Base-by-base conservation (phyloP, 352 stramenopile genomes). In the Thalassiosira livingstoniorum region DNA sequence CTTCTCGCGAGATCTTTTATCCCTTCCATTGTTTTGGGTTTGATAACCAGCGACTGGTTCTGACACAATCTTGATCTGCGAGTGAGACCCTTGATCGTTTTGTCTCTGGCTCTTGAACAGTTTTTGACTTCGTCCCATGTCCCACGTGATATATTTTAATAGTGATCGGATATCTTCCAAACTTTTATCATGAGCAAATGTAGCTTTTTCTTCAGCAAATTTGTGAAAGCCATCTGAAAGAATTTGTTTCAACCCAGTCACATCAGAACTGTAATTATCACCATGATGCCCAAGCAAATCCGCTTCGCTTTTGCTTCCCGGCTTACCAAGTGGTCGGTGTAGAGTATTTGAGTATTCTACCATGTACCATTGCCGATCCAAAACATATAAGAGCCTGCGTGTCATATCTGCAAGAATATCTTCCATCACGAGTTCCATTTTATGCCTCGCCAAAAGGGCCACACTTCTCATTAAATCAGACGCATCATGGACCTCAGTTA, bases 341-440 rank as follows among this genome's bases (percentile, higher is more conserved):
- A 79, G 42, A 45, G 71, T 53, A 60, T 73, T 73, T 11, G 60
- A 73, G 42, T 79, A 79, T 25, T 79, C 54, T 1, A 79, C 71
- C 37, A 79, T 72, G 18, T 79, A 60, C 71, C 71, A 79, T 32
- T 79, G 71, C 18, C 71, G 31, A 67, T 73, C 71, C 71, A 79
- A 55, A 1, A 79, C 71, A n/a, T 79, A 79, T 11, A 79, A 31
- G 18, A 73, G 4, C n/a, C 71, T 42, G 10, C 71, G 60, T 21
- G 71, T 79, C 71, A 79, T 79, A 66, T 79, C 71, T 27, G 42
- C 43, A 32, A 79, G 60, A 1, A 79, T 51, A 39, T 79, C 71
- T 51, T 79, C 71, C 61, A 73, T 73, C 0, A 79, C 71, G 31
- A 64, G 34, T 58, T 79, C 47, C 61, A 79, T 66, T 43, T 79